Base-by-base conservation (phyloP, 108 stramenopile genomes). In the Cylindrotheca closterium region DNA sequence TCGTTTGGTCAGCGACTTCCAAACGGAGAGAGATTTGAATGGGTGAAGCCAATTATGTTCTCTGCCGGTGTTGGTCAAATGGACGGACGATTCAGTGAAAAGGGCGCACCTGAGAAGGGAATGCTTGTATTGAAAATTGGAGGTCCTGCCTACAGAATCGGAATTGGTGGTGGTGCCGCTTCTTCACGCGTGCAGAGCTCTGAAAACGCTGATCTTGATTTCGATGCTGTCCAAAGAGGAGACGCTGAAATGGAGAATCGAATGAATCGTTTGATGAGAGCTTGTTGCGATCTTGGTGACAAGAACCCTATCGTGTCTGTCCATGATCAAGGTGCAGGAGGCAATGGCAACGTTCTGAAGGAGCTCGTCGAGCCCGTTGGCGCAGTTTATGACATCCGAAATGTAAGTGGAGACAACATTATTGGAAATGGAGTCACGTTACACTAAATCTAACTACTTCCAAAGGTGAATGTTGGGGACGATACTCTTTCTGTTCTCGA, bases 31-130 rank as follows among this genome's bases (percentile, higher is more conserved):
- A 77, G 98, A 8, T 89, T 86, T 67, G 96, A 96, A 67, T 99
- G 97, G 96, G 87, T 99, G 67, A 99, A 99, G 73, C 99, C 99
- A 50, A 97, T 99, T 78, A 98, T 99, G 97, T 98, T 99, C 65
- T 96, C 97, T 46, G 97, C 99, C 2, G 99, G 99, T 34, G 80
- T 98, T 26, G 99, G 99, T 27, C 87, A 91, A 54, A 78, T 99
- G 82, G 96, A 99, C 62, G 95, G 72, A 1, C 54, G 82, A n/a
- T 97, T 98, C 73, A 68, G 91, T 1, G 65, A 51, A 55, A 99
- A 99, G 77, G 97, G 95, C 10, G 88, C 73, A 60, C 93, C 97
- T 10, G 96, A 89, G 67, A 81, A 75, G 57, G 98, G 97, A 49
- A 98, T 99, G 99, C 77, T 96, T 37, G 94, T 99, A 22, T 91